Conservation (phyloP, 2,329 filamentous ascomycete species). For the Aureobasidium mangrovei region DNA sequence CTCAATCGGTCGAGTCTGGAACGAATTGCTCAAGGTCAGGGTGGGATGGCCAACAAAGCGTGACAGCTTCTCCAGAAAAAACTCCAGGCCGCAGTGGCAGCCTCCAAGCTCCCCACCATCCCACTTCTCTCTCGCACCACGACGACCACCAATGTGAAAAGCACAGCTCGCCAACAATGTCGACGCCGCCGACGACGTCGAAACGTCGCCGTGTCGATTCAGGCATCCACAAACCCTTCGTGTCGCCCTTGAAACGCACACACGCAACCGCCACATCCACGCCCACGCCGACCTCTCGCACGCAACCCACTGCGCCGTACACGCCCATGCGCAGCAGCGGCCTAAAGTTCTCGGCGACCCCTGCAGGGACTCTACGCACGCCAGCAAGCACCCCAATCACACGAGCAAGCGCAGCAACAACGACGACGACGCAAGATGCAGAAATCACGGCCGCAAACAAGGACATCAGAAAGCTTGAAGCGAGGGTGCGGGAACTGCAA, state of each 20-base stretch:
- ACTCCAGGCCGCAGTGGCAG: background rate
- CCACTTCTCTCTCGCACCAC: background rate
- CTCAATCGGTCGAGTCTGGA: too few species aligned
- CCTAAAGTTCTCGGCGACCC: background rate
- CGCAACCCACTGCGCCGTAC: constrained; percentile 14
- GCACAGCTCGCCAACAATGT: background rate
- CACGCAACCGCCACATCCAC: constrained; percentile 3
- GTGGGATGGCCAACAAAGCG: too few species aligned
- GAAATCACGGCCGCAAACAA: background rate
- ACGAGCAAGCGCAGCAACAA: background rate
- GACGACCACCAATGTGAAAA: constrained; percentile 4
- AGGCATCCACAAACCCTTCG: constrained; percentile 62
- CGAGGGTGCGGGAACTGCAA: constrained; percentile 32
- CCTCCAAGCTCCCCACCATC: background rate
- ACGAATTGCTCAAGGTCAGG: too few species aligned
- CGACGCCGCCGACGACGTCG: constrained; percentile 5
- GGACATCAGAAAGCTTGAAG: background rate
- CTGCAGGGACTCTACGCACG: too few species aligned
- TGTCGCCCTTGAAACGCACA: constrained; percentile 53
- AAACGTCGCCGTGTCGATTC: constrained; percentile 58
- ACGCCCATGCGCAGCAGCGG: constrained; percentile 4
- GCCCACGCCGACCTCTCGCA: constrained; percentile 13
- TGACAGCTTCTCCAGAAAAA: background rate
- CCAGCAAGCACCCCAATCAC: background rate
- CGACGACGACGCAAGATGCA: background rate